These are phyloP conservation scores for Curvularia sp. DNA, from an alignment of 2,329 filamentous ascomycete species.

Conservation along the genomic window DNA sequence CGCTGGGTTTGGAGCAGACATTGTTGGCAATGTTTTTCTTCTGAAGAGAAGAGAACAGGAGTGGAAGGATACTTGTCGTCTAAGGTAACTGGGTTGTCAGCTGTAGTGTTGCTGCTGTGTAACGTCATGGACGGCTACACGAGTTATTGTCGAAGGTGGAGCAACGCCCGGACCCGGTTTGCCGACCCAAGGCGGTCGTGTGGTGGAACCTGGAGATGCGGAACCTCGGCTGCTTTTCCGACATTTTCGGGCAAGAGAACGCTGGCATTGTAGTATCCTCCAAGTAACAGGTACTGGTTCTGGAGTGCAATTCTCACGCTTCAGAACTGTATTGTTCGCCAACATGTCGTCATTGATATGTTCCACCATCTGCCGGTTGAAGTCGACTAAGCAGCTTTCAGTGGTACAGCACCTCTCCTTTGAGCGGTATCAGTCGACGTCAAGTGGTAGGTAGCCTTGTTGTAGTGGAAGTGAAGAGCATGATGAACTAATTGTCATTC, in stretches of 20 bases:
- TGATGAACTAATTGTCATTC: not conserved
- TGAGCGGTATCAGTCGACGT: slow-evolving; percentile 12
- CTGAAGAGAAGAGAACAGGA: not conserved
- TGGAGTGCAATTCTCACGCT: not conserved
- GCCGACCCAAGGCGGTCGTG: not conserved
- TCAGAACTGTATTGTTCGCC: not conserved
- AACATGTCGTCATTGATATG: slow-evolving; percentile 32
- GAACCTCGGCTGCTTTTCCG: slow-evolving; percentile 12
- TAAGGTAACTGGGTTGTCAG: not conserved
- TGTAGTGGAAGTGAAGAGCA: not conserved
- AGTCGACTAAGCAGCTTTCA: not conserved
- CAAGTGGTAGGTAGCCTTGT: slow-evolving; percentile 11
- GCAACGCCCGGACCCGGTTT: not conserved
- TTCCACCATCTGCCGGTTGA: slow-evolving; percentile 14
- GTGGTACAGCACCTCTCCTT: slow-evolving; percentile 3
- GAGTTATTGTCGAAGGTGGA: not conserved
- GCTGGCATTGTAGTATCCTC: not conserved
- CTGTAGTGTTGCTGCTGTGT: not conserved
- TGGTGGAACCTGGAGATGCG: slow-evolving; percentile 1
- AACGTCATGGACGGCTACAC: not conserved
- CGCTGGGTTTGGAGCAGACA: slow-evolving; percentile 56
- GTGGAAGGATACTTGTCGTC: not conserved
- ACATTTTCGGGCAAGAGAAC: not conserved
- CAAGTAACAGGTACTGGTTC: not conserved
- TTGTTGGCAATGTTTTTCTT: slow-evolving; percentile 10